A percentile compares a stretch with the other conserved stretches of the same genome.
phyloP scores from a whole-genome alignment of 1,284 basidiomycete genomes.

The Xanthoconium separans region DNA sequence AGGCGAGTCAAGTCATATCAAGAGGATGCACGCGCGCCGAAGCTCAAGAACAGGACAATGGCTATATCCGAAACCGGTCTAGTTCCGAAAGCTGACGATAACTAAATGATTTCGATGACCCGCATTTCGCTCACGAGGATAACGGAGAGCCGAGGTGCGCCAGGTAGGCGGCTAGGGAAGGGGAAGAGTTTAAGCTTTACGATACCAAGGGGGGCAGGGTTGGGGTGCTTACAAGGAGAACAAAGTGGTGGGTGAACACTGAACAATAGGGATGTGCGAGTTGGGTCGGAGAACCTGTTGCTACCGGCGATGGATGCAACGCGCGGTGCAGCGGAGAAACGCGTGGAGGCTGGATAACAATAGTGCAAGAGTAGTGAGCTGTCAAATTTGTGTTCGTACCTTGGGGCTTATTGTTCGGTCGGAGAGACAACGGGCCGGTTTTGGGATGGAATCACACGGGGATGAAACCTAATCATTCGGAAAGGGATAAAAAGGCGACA shows the following conservation, averaged over 20 bases:
- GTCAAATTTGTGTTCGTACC: slow-evolving; percentile 30
- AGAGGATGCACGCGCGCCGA: slow-evolving; percentile 13
- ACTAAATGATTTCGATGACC: slow-evolving; percentile 18
- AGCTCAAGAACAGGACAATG: slow-evolving; percentile 30
- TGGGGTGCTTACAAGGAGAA: slow-evolving; percentile 15
- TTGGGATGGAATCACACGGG: slow-evolving; percentile 14
- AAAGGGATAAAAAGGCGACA: slow-evolving; percentile 18
- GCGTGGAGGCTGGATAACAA: slow-evolving; percentile 19
- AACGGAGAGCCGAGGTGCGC: slow-evolving; percentile 3
- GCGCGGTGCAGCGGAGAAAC: background rate
- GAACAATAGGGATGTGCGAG: slow-evolving; percentile 27
- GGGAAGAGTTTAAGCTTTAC: slow-evolving; percentile 17
- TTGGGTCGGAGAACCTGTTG: slow-evolving; percentile 19
- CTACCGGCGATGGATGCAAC: slow-evolving; percentile 3
- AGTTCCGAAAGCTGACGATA: slow-evolving; percentile 27
- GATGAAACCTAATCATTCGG: slow-evolving; percentile 21
- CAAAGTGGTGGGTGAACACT: slow-evolving; percentile 1
- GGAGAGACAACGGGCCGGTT: slow-evolving; percentile 7
- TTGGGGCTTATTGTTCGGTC: slow-evolving; percentile 27
- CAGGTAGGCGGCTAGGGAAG: slow-evolving; percentile 13
- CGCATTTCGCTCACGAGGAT: slow-evolving; percentile 15
- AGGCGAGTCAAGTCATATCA: slow-evolving; percentile 21
- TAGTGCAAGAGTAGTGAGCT: slow-evolving; percentile 9
- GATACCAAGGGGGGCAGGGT: too few species aligned
- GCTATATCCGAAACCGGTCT: slow-evolving; percentile 37